Conservation (phyloP, 2,329 filamentous ascomycete genomes). For the Alternaria angustiovoidea region DNA sequence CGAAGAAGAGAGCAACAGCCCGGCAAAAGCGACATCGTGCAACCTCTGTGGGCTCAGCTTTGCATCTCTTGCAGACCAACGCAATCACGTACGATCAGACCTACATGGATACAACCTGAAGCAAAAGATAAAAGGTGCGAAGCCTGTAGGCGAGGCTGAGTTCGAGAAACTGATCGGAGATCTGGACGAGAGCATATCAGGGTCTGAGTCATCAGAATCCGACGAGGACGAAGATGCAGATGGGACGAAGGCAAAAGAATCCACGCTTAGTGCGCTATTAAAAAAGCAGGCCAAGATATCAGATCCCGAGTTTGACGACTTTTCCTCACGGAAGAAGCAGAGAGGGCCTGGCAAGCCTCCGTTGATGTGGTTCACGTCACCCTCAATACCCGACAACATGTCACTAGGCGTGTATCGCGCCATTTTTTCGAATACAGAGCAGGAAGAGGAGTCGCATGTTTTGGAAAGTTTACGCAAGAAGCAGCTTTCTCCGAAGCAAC, state of each 20-base stretch:
- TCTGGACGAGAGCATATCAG: slow-evolving; percentile 90
- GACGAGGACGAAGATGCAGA: slow-evolving; percentile 72
- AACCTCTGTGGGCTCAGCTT: slow-evolving; percentile 80
- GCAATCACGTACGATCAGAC: slow-evolving; percentile 86
- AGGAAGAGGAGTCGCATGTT: slow-evolving; percentile 67
- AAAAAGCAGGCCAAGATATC: slow-evolving; percentile 83
- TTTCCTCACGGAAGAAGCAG: slow-evolving; percentile 59
- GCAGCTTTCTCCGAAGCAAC: slow-evolving; percentile 72
- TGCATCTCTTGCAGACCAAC: slow-evolving; percentile 77
- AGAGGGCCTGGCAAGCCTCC: slow-evolving; percentile 72
- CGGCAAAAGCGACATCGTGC: slow-evolving; percentile 74
- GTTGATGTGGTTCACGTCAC: slow-evolving; percentile 84
- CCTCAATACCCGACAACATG: slow-evolving; percentile 76
- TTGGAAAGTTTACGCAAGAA: slow-evolving; percentile 76
- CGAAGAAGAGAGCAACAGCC: slow-evolving; percentile 50
- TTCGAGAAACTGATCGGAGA: slow-evolving; percentile 88
- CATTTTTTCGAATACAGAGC: slow-evolving; percentile 77
- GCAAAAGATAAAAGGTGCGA: slow-evolving; percentile 79
- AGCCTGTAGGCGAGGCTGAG: slow-evolving; percentile 77
- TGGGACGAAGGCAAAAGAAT: slow-evolving; percentile 65
- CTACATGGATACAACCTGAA: slow-evolving; percentile 95
- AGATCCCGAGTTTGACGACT: slow-evolving; percentile 61
- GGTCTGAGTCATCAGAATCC: slow-evolving; percentile 76
- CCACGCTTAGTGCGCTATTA: slow-evolving; percentile 76
- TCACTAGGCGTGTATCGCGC: slow-evolving; percentile 87